A percentile compares a stretch with the other conserved stretches of the same genome.
Evolutionary conservation across 371 early-diverging fungal species (phyloP).

Genomic region (Mucor ambiguus): DNA sequence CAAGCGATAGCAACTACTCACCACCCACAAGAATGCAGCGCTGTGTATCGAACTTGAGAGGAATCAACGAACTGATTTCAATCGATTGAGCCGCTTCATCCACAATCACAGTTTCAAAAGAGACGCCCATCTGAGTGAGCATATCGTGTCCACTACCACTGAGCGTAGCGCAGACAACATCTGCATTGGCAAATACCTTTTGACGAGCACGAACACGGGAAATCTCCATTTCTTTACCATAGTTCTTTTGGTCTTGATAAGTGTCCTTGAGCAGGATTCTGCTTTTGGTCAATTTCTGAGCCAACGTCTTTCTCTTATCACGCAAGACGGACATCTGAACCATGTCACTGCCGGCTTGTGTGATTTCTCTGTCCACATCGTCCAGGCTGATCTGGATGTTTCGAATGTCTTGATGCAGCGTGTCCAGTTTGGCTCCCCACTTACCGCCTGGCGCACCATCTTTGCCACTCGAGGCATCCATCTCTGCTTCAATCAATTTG

Average conservation of each 20-base stretch:
- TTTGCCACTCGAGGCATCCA: conserved; percentile 31
- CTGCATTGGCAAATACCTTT: conserved; percentile 71
- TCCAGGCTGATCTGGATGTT: conserved; percentile 52
- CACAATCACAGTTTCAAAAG: conserved; percentile 87
- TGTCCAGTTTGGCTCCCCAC: conserved; percentile 29
- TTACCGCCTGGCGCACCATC: conserved; percentile 24
- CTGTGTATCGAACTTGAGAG: conserved; percentile 82
- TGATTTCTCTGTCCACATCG: conserved; percentile 54
- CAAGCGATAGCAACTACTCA: conserved; percentile 15
- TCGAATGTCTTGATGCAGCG: conserved; percentile 37
- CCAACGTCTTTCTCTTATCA: conserved; percentile 29
- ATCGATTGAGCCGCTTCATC: conserved; percentile 99
- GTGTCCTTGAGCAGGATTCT: conserved; percentile 49
- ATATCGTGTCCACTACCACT: conserved; percentile 89
- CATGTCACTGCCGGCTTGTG: conserved; percentile 36
- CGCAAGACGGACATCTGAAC: conserved; percentile 29
- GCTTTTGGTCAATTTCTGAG: conserved; percentile 35
- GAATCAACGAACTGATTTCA: conserved; percentile 91
- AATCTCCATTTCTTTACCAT: conserved; percentile 51
- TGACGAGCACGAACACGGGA: conserved; percentile 60
- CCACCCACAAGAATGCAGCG: conserved; percentile 94
- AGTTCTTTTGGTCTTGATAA: conserved; percentile 45
- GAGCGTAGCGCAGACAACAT: conserved; percentile 83
- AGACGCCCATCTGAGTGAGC: conserved; percentile 59
- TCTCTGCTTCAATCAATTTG: conserved; percentile 54